A percentile compares a stretch with the other conserved stretches of the same genome.
These are phyloP conservation scores for Hura crepitans DNA, from an alignment of 441 rosid genomes.

Conservation along the genomic window DNA sequence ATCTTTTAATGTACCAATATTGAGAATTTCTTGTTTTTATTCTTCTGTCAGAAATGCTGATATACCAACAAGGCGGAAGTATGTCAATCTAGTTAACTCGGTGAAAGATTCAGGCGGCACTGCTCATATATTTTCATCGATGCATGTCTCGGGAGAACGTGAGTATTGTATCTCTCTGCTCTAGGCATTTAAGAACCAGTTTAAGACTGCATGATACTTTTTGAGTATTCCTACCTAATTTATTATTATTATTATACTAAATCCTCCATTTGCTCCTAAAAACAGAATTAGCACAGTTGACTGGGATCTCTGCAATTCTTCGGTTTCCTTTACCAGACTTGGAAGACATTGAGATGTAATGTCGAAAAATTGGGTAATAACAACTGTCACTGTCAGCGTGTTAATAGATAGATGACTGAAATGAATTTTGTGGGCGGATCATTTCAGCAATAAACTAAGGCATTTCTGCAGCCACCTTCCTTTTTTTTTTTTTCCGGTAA, in stretches of 20 bases:
- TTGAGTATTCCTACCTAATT: not conserved
- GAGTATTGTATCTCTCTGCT: conserved; percentile 27
- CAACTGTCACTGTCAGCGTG: no score
- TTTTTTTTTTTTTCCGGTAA: no score
- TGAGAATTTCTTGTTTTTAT: not conserved
- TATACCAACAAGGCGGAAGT: conserved; percentile 55
- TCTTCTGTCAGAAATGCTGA: conserved; percentile 68
- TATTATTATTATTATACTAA: not conserved
- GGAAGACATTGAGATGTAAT: conserved; percentile 90
- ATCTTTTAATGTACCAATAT: not conserved
- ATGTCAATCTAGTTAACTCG: conserved; percentile 66
- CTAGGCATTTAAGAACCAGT: not conserved
- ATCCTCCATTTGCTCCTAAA: not conserved
- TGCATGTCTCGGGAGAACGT: conserved; percentile 98
- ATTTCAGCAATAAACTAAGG: not conserved
- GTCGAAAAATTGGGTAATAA: not conserved
- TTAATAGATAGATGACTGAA: not conserved
- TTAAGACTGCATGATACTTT: not conserved
- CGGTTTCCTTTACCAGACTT: conserved; percentile 91
- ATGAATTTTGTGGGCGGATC: not conserved
- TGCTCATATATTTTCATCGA: conserved; percentile 76
- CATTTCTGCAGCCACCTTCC: no score
- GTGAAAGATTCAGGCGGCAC: conserved; percentile 76
- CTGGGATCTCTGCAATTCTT: conserved; percentile 90
- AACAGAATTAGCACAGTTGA: conserved; percentile 75